Evolutionary conservation across 2,329 filamentous ascomycete species (phyloP), one percentile per base, ranked within the genome.

Genomic region (Hypoxylon sp.): DNA sequence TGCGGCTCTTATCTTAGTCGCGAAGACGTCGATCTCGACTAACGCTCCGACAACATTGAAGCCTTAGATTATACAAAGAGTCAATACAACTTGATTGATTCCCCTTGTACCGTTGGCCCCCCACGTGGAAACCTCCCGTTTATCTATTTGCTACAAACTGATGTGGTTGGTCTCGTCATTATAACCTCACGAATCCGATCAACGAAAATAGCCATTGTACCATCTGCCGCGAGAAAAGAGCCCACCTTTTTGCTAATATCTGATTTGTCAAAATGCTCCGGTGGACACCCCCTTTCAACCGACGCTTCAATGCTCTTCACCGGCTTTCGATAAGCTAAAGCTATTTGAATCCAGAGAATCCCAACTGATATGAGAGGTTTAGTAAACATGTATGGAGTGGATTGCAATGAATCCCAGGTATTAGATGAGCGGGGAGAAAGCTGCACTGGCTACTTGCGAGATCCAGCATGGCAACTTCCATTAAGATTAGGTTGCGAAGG

Each of bases 111-210:
- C 52, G 49, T 59, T n/a, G n/a, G 5, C 32, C 59, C 68, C 72
- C 69, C 72, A 74, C 73, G 73, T 73, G 73, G 72, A 65, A 68
- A 56, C 5, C 52, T 64, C 55, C 52, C 58, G 71, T 60, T 52
- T 61, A 67, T 70, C 71, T 73, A 73, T 74, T 74, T 74, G 71
- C 71, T 72, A 63, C 62, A 57, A 59, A 32, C 6, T 48, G 52
- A 70, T 60, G 59, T 64, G 65, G 57, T 38, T 53, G 46, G 53
- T 48, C 58, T 60, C 64, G 64, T 67, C 64, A 65, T 67, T 43
- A 59, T 43, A 64, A 46, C 57, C 52, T 63, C 49, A 64, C 52
- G 9, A 59, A 61, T 56, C 52, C 34, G 14, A 64, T 64, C 30
- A 57, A 61, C 45, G 32, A 48, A 10, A 64, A 48, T 30, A 25